Base-by-base conservation (phyloP, 2,329 filamentous ascomycete genomes). In the Cladobotryum mycophilum region DNA sequence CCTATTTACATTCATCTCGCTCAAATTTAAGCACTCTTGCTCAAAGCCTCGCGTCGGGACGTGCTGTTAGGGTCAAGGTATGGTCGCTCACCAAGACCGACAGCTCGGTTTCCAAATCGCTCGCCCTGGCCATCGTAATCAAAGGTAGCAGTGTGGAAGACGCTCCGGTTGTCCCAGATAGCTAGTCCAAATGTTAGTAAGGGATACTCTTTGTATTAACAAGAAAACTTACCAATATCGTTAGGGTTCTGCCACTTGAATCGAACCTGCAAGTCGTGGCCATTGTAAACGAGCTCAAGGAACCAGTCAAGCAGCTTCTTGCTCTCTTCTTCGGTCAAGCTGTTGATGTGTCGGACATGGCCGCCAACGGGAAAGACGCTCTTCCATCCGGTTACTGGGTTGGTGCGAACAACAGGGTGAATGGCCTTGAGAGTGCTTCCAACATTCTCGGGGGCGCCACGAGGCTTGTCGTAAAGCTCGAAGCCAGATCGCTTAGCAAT, bases 341-440 rank as follows among this genome's bases (percentile, higher is more conserved):
- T 75, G 53, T 80, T 76, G 65, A 81, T 77, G 50, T 70, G 66
- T 40, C 70, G 62, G 1, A 76, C 72, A 58, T 79, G 76, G 17
- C 72, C 70, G 12, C 76, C 77, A 1, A 78, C 68, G 2, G 75
- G 74, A 56, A 79, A 81, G 33, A 80, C 61, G 38, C 67, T 72
- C 62, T 79, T 80, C 78, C 78, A 81, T 2, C 78, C 78, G 0
- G 77, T 81, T 0, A 81, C 76, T 0, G 78, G 78, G 60, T 81
- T 81, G 9, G 78, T 81, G 38, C 78, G 72, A 20, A 82, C 63
- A 4, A 81, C 74, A 0, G 78, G 78, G 60, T 81, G 78, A 4
- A 76, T 60, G 15, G 77, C 76, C 49, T 71, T 68, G 52, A 81
- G 69, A 2, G 68, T 60, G 3, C 65, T 60, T 42, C 76, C 78